Base-by-base conservation (phyloP, 2,329 filamentous ascomycete species). In the Pseudopithomyces chartarum region DNA sequence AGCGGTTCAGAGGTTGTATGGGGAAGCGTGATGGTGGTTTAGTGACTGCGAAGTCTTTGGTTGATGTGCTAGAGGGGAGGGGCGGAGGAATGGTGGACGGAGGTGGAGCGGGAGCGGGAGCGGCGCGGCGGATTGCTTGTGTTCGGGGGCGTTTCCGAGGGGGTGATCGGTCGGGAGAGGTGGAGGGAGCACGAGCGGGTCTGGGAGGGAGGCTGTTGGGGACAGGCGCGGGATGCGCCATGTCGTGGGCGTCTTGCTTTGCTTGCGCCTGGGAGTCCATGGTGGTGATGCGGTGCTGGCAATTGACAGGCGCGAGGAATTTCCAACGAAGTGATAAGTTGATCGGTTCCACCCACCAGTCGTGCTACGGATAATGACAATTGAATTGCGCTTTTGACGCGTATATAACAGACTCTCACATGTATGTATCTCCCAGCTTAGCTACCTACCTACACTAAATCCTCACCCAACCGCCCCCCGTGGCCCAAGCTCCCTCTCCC, bases 1-100 rank as follows among this genome's bases (percentile, higher is more conserved):
- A 75, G 47, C 70, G 72, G 17, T 67, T 52, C n/a, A 74, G 58
- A 1, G 70, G 71, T 34, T 74, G 67, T 38, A 74, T 66, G 4
- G 63, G 57, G 57, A 74, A 74, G 29, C 60, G 62, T 7, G 36
- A 23, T 19, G 32, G 19, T 19, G 45, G 0, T 22, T 8, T 3
- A 22, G 33, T 13, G 54, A 2, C n/a, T 17, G 32, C 13, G 45
- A 17, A 26, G 52, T 26, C 15, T 44, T 32, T 54, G 40, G 36
- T 42, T 17, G 34, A 22, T 40, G 34, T n/a, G 45, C 23, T 45
- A 2, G 56, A 29, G 33, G 33, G 33, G 19, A 13, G 26, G 22
- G 13, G 34, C 6, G 2, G 50, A 13, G 12, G 45, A 13, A 20
- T 29, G 13, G n/a, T 44, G 39, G 29, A 8, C 8, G 63, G 49